Base-by-base conservation (phyloP, 2,329 filamentous ascomycete species). In the Eutypa lata region DNA sequence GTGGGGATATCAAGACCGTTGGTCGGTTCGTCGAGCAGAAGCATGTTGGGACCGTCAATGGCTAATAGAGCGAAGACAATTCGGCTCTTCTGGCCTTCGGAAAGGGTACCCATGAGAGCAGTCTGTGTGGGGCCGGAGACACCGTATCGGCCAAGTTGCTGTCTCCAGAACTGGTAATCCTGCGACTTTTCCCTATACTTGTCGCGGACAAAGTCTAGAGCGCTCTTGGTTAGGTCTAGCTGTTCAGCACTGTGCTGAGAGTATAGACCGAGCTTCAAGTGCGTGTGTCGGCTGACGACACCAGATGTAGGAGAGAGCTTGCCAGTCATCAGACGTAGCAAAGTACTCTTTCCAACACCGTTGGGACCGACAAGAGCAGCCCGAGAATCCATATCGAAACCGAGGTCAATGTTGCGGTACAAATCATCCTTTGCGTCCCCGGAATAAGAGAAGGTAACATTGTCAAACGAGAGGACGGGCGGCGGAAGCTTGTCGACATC, bases 1-100 rank as follows among this genome's bases (percentile, higher is more conserved):
- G 94, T 97, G 28, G 94, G 92, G 61, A 99, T 99, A 82, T 99
- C 94, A 58, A 99, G 81, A 83, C 94, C 94, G 86, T 99, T 99
- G 71, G 94, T 99, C 73, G 94, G 95, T 79, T 99, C 94, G 78
- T 99, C 94, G 52, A 99, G 85, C 63, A 99, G 76, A 65, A 99
- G 77, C 94, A 99, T 99, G 82, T 99, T 99, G 64, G 94, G 94
- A 26, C 86, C 79, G 65, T 99, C 94, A 61, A 99, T 97, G 61
- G 94, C 94, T 60, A 99, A 79, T 64, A 99, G 81, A 40, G 94
- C 94, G 71, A 99, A 99, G 42, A 99, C 94, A 68, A 99, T 97
- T 83, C 95, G 89, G 68, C 87, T 92, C 84, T 96, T 96, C 77
- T 99, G 94, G 51, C 94, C 94, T 71, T 99, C 94, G 57, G 94